phyloP scores from a whole-genome alignment of 768 basidiomycete species.

The Mycena pura region DNA sequence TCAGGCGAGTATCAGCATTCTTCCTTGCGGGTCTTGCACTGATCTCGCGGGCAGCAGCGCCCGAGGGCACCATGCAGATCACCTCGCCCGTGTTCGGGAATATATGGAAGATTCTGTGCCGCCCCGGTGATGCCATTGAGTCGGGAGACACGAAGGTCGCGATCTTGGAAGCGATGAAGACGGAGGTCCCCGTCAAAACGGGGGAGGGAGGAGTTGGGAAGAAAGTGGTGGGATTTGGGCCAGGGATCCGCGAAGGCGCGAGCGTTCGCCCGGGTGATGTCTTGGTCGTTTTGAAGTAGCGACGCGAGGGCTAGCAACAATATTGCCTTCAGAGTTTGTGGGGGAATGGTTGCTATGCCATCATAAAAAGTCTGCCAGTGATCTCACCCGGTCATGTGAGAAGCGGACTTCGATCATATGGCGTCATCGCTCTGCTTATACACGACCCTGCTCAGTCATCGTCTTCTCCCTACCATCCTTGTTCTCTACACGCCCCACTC shows the following conservation, averaged over 20 bases:
- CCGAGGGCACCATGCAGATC: constrained; percentile 21
- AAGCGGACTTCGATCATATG: too few species aligned
- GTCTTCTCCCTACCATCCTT: neutral
- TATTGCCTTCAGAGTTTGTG: too few species aligned
- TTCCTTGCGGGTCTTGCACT: neutral
- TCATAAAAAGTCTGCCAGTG: too few species aligned
- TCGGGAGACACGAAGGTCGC: constrained; percentile 51
- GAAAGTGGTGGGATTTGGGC: constrained; percentile 46
- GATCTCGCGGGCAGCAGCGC: neutral
- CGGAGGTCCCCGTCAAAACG: constrained; percentile 57
- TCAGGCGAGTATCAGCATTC: neutral
- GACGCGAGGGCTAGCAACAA: too few species aligned
- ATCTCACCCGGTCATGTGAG: too few species aligned
- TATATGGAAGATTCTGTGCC: constrained; percentile 58
- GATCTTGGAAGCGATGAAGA: constrained; percentile 73
- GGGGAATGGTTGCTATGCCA: too few species aligned
- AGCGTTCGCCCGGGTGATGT: constrained; percentile 54
- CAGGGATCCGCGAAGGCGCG: constrained; percentile 50
- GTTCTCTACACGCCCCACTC: constrained; percentile 1
- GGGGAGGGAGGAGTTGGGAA: constrained; percentile 54
- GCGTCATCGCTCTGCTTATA: constrained; percentile 6
- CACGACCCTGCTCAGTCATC: neutral
- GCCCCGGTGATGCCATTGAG: constrained; percentile 48
- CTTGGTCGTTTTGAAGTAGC: constrained; percentile 42
- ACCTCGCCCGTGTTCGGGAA: constrained; percentile 50